These are phyloP conservation scores for Citropsis articulata DNA, from an alignment of 345 rosid species.

Conservation along the genomic window DNA sequence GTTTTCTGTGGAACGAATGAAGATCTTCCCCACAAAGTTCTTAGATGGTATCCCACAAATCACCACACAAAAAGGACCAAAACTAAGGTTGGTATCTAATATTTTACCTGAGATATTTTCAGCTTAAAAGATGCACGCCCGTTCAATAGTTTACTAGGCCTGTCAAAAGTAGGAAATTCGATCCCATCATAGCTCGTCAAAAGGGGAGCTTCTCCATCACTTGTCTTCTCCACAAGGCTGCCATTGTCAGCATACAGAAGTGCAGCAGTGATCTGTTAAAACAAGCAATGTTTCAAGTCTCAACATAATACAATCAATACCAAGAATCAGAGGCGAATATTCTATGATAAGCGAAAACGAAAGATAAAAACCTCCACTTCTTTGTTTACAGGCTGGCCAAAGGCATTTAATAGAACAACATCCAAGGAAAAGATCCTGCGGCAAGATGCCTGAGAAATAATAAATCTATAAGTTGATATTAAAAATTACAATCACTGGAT, in stretches of 20 bases:
- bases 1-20: neutral
- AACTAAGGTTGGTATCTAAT: constrained; percentile 2
- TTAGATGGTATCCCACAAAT: neutral
- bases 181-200: constrained; percentile 70
- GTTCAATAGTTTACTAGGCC: constrained; percentile 52
- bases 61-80: neutral
- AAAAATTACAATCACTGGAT: neutral
- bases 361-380: constrained; percentile 59
- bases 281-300: constrained; percentile 11
- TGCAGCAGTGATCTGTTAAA: constrained; percentile 63
- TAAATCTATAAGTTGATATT: constrained; percentile 11
- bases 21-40: neutral
- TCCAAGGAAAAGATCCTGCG: constrained; percentile 72
- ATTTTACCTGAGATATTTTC: constrained; percentile 72
- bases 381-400: constrained; percentile 51
- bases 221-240: constrained; percentile 60
- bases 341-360: constrained; percentile 13
- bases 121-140: constrained; percentile 83
- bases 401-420: constrained; percentile 63
- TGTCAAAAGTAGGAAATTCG: constrained; percentile 63
- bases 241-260: constrained; percentile 68
- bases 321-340: neutral
- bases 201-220: constrained; percentile 70
- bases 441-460: constrained; percentile 53
- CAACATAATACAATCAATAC: constrained; percentile 9